Evolutionary conservation across 2,329 filamentous ascomycete species (phyloP).

Genomic region (Pseudogymnoascus sp.): DNA sequence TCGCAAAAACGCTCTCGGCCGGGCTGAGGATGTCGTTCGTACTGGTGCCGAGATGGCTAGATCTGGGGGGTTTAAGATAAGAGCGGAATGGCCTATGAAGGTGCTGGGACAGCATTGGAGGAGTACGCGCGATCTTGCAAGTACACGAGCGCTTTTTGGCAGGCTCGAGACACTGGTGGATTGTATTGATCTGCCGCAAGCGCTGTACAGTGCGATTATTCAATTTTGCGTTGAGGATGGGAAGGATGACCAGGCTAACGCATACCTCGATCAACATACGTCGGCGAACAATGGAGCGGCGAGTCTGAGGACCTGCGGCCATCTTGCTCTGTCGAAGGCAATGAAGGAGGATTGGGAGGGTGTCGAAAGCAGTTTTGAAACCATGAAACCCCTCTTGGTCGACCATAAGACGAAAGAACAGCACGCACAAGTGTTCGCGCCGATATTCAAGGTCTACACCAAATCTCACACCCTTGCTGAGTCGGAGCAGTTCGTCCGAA

Average conservation of each 20-base stretch:
- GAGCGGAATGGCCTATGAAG: constrained; percentile 21
- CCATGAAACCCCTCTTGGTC: constrained; percentile 15
- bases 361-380: constrained; percentile 20
- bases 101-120: constrained; percentile 24
- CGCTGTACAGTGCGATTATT: constrained; percentile 24
- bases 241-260: constrained; percentile 17
- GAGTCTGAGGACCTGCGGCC: constrained; percentile 22
- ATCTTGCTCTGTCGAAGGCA: constrained; percentile 26
- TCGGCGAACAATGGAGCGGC: not conserved
- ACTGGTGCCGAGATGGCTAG: constrained; percentile 18
- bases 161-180: constrained; percentile 16
- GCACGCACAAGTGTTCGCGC: constrained; percentile 17
- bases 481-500: constrained; percentile 22
- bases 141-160: constrained; percentile 20
- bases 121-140: constrained; percentile 18
- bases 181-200: constrained; percentile 16
- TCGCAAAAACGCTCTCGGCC: constrained; percentile 12
- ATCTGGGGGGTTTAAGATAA: constrained; percentile 12
- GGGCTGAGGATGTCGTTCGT: constrained; percentile 20
- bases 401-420: constrained; percentile 9
- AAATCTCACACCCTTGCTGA: constrained; percentile 21
- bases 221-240: constrained; percentile 25
- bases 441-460: constrained; percentile 23
- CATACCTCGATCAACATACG: constrained; percentile 17
- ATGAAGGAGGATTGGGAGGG: constrained; percentile 23